Evolutionary conservation across 2,329 filamentous ascomycete species (phyloP).

Genomic region (Talaromyces sp.): DNA sequence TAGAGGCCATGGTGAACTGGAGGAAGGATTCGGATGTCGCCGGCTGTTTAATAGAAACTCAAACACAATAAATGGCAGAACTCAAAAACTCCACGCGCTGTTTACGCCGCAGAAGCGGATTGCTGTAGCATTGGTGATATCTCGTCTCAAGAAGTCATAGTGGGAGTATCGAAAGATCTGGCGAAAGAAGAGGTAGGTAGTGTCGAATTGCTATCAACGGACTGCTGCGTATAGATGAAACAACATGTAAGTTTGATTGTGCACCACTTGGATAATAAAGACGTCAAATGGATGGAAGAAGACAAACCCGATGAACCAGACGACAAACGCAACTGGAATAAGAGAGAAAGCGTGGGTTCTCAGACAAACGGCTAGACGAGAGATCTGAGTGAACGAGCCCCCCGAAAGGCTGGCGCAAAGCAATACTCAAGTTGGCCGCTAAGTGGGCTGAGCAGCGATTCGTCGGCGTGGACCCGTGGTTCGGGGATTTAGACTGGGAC

Average conservation of each 20-base stretch:
- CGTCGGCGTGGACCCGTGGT: constrained; percentile 12
- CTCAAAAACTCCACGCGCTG: not conserved
- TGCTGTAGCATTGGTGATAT: constrained; percentile 3
- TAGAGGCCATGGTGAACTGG: constrained; percentile 29
- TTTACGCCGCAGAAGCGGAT: not conserved
- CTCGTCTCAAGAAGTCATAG: constrained; percentile 1
- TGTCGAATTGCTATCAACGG: not conserved
- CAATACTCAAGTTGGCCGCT: not conserved
- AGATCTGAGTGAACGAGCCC: not conserved
- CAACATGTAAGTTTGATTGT: not conserved
- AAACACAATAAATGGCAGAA: not conserved
- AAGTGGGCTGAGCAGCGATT: constrained; percentile 3
- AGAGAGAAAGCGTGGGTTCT: not conserved
- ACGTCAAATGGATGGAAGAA: not conserved
- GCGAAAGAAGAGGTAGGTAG: not conserved
- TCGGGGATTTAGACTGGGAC: constrained; percentile 5
- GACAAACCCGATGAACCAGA: not conserved
- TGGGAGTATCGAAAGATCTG: not conserved
- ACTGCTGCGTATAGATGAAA: not conserved
- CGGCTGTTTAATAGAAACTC: not conserved
- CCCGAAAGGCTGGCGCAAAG: not conserved
- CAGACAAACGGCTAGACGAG: not conserved
- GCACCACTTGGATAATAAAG: not conserved
- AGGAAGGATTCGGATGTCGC: not conserved
- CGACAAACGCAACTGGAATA: not conserved